phyloP scores from a whole-genome alignment of 2,329 filamentous ascomycete genomes.

The Huntiella bhutanensis region DNA sequence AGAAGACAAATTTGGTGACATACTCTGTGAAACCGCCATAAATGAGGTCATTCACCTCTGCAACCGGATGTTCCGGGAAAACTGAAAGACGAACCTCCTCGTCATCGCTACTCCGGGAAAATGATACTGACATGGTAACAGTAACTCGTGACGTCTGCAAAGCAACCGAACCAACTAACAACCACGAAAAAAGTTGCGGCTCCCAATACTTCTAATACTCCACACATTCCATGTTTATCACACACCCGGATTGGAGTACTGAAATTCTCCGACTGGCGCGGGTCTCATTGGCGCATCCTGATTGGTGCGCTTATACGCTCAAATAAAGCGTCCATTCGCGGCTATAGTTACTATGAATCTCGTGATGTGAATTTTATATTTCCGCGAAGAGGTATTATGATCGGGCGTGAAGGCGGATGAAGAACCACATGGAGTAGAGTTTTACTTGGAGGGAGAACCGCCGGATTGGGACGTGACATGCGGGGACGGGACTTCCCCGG shows the following conservation, averaged over 20 bases:
- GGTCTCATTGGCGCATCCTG: no score
- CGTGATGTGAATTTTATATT: no score
- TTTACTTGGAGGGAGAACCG: no score
- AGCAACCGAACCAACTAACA: no score
- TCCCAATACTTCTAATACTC: background rate
- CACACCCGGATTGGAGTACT: background rate
- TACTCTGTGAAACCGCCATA: slow-evolving; percentile 76
- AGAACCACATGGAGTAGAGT: no score
- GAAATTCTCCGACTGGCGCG: background rate
- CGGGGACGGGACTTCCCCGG: no score
- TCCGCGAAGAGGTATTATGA: no score
- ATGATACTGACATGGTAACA: slow-evolving; percentile 34
- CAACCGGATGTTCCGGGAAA: slow-evolving; percentile 43
- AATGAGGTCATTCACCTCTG: slow-evolving; percentile 60
- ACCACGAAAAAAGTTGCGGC: background rate
- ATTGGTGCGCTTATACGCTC: no score
- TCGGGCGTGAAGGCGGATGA: no score
- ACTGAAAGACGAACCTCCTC: slow-evolving; percentile 46
- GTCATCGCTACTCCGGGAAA: slow-evolving; percentile 44
- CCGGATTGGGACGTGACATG: no score
- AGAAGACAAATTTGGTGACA: slow-evolving; percentile 15
- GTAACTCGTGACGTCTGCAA: background rate
- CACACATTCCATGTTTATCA: background rate
- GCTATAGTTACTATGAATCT: no score
- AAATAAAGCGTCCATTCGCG: no score